phyloP scores from a whole-genome alignment of 1,284 basidiomycete species.

The Gastroboletus turbinatus region DNA sequence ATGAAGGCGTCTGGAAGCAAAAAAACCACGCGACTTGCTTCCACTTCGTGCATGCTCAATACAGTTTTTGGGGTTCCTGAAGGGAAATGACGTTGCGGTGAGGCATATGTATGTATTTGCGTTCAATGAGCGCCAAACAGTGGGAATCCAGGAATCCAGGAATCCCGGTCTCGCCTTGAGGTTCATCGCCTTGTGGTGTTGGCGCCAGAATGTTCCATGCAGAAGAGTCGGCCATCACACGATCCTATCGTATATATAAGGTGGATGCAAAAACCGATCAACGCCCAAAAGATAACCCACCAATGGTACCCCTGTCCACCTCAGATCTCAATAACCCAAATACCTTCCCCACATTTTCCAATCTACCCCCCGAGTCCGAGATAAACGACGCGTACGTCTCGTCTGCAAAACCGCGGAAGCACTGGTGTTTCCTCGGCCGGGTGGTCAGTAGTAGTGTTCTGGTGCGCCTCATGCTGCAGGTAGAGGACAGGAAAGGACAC shows the following conservation, averaged over 20 bases:
- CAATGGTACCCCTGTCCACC: constrained; percentile 20
- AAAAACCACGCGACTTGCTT: neutral
- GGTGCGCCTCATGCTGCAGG: constrained; percentile 29
- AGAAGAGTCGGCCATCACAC: constrained; percentile 2
- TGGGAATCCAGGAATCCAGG: neutral
- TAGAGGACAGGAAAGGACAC: constrained; percentile 31
- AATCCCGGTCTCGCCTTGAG: neutral
- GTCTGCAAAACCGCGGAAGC: constrained; percentile 26
- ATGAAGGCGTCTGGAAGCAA: constrained; percentile 1
- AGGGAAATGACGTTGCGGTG: constrained; percentile 8
- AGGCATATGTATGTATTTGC: neutral
- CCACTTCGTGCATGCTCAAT: neutral
- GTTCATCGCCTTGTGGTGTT: neutral
- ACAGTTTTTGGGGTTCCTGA: neutral
- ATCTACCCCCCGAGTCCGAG: constrained; percentile 24
- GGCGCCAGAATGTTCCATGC: constrained; percentile 11
- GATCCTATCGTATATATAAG: constrained; percentile 18
- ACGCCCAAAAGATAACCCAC: constrained; percentile 4
- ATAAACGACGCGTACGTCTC: constrained; percentile 20
- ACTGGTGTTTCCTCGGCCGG: constrained; percentile 33
- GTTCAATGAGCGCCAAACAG: constrained; percentile 1
- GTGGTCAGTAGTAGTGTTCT: constrained; percentile 23
- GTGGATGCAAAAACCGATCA: neutral
- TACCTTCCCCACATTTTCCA: constrained; percentile 28
- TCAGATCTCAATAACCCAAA: constrained; percentile 30